A percentile compares a stretch with the other conserved stretches of the same genome.
These are phyloP conservation scores for Fusarium incarnatum DNA, from an alignment of 2,329 filamentous ascomycete species.

Conservation along the genomic window DNA sequence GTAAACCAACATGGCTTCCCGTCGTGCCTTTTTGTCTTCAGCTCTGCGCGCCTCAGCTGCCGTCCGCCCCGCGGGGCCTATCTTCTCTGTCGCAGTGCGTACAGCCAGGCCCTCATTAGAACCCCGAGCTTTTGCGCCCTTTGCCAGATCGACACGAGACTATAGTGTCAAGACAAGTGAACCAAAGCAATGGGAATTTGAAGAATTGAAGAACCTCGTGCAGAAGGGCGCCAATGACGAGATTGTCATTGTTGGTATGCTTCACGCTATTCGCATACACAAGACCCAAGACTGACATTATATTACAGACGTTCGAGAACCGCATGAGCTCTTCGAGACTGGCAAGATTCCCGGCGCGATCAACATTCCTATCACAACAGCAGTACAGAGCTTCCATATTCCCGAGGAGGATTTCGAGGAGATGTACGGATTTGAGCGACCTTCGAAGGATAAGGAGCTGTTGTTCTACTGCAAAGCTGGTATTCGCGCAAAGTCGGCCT, in stretches of 20 bases:
- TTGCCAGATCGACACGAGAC: slow-evolving; percentile 10
- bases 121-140: slow-evolving; percentile 15
- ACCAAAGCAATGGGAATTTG: slow-evolving; percentile 61
- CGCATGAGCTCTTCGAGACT: slow-evolving; percentile 70
- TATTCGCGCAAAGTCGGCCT: slow-evolving; percentile 82
- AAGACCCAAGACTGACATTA: not conserved
- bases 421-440: slow-evolving; percentile 81
- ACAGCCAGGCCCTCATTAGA: slow-evolving; percentile 1
- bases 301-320: slow-evolving; percentile 76
- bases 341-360: slow-evolving; percentile 83
- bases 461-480: slow-evolving; percentile 96
- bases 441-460: slow-evolving; percentile 64
- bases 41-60: slow-evolving; percentile 33
- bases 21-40: slow-evolving; percentile 32
- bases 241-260: slow-evolving; percentile 61
- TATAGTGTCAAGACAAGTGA: slow-evolving; percentile 40
- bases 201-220: slow-evolving; percentile 59
- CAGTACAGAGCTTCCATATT: slow-evolving; percentile 84
- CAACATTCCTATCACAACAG: slow-evolving; percentile 82
- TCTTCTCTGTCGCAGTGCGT: slow-evolving; percentile 17
- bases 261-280: not conserved
- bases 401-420: slow-evolving; percentile 83
- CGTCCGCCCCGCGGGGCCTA: slow-evolving; percentile 12
- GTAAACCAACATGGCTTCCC: slow-evolving; percentile 32
- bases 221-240: slow-evolving; percentile 41